Conservation (phyloP, 352 stramenopile genomes). For the Phytophthora lateralis region DNA sequence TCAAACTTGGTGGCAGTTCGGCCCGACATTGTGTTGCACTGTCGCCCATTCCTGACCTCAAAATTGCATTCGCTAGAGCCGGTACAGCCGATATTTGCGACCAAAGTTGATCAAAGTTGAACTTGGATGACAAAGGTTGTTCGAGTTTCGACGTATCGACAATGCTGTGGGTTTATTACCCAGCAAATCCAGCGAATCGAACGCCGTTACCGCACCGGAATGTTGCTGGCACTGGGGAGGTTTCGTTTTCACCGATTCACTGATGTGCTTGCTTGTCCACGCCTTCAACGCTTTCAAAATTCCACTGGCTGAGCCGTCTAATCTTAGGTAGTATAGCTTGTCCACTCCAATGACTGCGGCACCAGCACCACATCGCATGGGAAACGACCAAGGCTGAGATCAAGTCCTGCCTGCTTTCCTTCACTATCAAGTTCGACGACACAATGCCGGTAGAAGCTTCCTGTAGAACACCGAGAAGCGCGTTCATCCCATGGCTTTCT, state of each 20-base stretch:
- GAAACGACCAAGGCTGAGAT: conserved; percentile 21
- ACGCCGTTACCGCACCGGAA: conserved; percentile 8
- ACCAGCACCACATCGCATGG: conserved; percentile 3
- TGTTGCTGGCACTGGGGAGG: conserved; percentile 1
- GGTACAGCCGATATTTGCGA: too few relatives aligned
- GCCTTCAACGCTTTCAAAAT: conserved; percentile 6
- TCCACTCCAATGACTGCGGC: neutral
- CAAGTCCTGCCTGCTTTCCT: neutral
- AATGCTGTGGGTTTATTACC: neutral
- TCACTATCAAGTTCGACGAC: conserved; percentile 21
- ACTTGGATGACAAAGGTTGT: too few relatives aligned
- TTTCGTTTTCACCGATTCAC: conserved; percentile 4
- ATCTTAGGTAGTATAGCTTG: conserved; percentile 2
- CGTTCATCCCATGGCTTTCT: too few relatives aligned
- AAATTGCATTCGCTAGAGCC: neutral
- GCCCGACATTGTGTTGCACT: neutral
- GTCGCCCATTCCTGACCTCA: neutral
- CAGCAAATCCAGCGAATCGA: conserved; percentile 3
- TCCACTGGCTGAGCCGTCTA: conserved; percentile 2
- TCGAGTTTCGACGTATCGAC: neutral
- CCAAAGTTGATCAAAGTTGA: too few relatives aligned
- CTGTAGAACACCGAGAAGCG: conserved; percentile 23
- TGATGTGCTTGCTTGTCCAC: neutral
- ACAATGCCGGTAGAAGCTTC: conserved; percentile 16
- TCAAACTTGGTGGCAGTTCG: conserved; percentile 45